Evolutionary conservation across 495 filamentous ascomycete species (phyloP), one percentile per base, ranked within the genome.

Genomic region (Podospora comata): DNA sequence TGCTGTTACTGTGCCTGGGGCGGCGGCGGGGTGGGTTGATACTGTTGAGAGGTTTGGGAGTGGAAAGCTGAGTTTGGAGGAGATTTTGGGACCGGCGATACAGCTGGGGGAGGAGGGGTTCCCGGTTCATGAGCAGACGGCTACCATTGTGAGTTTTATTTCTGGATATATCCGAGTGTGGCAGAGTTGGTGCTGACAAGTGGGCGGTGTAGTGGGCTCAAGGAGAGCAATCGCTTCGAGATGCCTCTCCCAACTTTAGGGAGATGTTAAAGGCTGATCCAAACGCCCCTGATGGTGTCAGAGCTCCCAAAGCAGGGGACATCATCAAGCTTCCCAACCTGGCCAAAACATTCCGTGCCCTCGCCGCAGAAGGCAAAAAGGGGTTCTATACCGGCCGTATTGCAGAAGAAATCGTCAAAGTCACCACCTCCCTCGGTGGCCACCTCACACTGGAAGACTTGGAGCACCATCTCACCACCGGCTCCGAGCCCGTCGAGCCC

Each of bases 21-120:
- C 96, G 6, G 88, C 96, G 13, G 96, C 94, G 6, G 95, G 96
- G 2, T 99, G 96, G 95, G 88, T 91, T 39, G 95, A 99, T 77
- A 89, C 89, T 0, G 84, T 98, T n/a, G 88, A 94, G 79, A 89
- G 85, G 60, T 97, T 98, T 77, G 95, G 95, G 3, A 97, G 92
- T 75, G 92, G 92, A 2, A 96, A 90, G 78, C 67, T 98, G 30
- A 86, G 83, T 0, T 67, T 99, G 78, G 83, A 87, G 73, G 87
- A 97, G 74, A 89, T 98, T 59, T 80, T 99, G 27, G 82, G 80
- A 48, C 94, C 95, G 13, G 95, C 92, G 0, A 93, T 97, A 72
- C 86, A 91, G 73, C 83, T 98, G 13, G 95, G 87, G 0, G 94
- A 98, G 76, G 86, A 92, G 64, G 95, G 95, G 0, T 96, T 94